phyloP scores from a whole-genome alignment of 169 alveolate species.

The Plasmodium cynomolgi region DNA sequence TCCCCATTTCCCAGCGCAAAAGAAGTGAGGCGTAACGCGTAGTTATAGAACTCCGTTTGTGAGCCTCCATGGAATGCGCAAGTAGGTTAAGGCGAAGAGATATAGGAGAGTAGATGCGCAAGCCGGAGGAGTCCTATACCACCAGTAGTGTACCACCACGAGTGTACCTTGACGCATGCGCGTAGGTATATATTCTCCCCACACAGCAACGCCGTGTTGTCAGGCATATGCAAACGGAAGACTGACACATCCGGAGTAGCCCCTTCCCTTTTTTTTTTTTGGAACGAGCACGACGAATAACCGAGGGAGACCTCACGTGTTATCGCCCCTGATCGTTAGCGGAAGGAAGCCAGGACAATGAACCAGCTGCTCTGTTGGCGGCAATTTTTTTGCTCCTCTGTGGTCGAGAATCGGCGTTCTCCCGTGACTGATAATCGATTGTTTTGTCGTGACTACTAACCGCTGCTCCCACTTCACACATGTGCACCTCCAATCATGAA shows the following conservation, averaged over 20 bases:
- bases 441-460: not conserved
- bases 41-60: not conserved
- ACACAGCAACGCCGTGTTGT: not conserved
- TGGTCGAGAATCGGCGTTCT: not conserved
- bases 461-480: not conserved
- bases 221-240: not conserved
- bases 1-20: not conserved
- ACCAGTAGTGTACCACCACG: too few relatives aligned
- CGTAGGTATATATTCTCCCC: not conserved
- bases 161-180: not conserved
- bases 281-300: not conserved
- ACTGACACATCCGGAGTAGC: not conserved
- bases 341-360: slow-evolving; percentile 23
- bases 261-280: not conserved
- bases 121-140: not conserved
- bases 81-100: not conserved
- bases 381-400: not conserved
- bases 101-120: not conserved
- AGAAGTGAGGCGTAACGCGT: not conserved
- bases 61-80: not conserved
- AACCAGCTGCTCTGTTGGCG: not conserved
- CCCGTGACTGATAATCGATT: not conserved
- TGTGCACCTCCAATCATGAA: not conserved
- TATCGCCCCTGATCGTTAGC: not conserved
- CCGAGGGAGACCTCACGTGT: not conserved